Evolutionary conservation across 495 filamentous ascomycete genomes (phyloP).

Genomic region (Lepraria neglecta): DNA sequence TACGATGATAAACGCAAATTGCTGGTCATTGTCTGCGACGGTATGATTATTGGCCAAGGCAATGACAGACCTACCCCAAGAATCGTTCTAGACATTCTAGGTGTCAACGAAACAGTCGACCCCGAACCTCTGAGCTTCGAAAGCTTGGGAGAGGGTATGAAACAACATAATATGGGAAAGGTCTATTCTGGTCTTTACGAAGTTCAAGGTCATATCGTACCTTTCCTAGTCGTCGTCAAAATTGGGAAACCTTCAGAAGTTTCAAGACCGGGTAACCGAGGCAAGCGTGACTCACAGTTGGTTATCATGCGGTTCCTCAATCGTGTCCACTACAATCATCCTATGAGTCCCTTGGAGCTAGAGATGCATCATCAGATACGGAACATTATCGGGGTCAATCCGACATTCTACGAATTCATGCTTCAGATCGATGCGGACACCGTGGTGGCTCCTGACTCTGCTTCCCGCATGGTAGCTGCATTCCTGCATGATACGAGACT

Average conservation of each 20-base stretch:
- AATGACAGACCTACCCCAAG: slow-evolving; percentile 93
- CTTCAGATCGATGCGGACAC: slow-evolving; percentile 98
- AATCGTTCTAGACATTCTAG: slow-evolving; percentile 95
- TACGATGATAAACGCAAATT: slow-evolving; percentile 99
- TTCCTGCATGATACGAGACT: slow-evolving; percentile 88
- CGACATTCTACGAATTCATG: slow-evolving; percentile 96
- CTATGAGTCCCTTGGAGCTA: slow-evolving; percentile 94
- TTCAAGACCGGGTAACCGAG: slow-evolving; percentile 91
- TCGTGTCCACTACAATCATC: slow-evolving; percentile 89
- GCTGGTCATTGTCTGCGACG: slow-evolving; percentile 88
- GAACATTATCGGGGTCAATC: slow-evolving; percentile 98
- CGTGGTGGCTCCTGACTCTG: slow-evolving; percentile 83
- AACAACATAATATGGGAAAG: slow-evolving; percentile 99
- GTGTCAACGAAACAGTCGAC: slow-evolving; percentile 86
- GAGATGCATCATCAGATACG: slow-evolving; percentile 99
- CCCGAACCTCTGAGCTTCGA: slow-evolving; percentile 98
- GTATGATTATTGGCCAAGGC: slow-evolving; percentile 99
- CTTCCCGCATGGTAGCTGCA: slow-evolving; percentile 83
- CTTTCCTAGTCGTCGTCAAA: slow-evolving; percentile 95
- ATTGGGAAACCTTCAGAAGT: slow-evolving; percentile 96
- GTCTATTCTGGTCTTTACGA: slow-evolving; percentile 97
- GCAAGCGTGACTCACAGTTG: slow-evolving; percentile 99
- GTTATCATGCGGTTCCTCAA: slow-evolving; percentile 97
- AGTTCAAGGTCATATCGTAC: slow-evolving; percentile 95
- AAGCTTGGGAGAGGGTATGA: slow-evolving; percentile 89